Evolutionary conservation across 192 early-diverging fungal genomes (phyloP), one percentile per base, ranked within the genome.

Genomic region (Backusella mclennaniae): DNA sequence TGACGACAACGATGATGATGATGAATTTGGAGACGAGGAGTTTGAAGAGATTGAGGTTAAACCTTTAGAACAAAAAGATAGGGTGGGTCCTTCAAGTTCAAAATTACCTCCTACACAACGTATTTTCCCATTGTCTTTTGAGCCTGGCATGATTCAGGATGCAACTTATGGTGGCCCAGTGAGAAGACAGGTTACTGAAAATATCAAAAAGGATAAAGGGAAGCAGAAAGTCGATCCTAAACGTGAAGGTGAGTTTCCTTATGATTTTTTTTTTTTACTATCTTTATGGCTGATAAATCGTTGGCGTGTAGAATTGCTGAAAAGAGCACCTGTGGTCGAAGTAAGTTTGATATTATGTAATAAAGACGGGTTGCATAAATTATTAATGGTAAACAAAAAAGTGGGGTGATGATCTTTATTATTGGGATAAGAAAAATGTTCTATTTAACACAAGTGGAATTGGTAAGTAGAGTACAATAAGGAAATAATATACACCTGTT

Each of bases 381-480:
- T 31, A 31, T 31, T n/a, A 49, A n/a, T 29, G 9, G 26, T 63
- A 14, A 21, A 63, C 12, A 12, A 75, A 68, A 44, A 73, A 84
- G 23, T 93, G 88, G 82, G 92, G 88, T 9, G 84, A 89, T 0
- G 92, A 93, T 74, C 76, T 93, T 67, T 84, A 87, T 15, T 88
- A 92, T 35, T 93, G 92, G 92, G 88, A 89, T 42, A 82, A 88
- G 72, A 80, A 83, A 8, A 77, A 82, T 33, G 84, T 93, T 12
- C 83, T 80, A 46, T 88, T 89, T 75, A 92, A 93, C 56, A 88
- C 81, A 15, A 83, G 84, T 23, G 88, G 88, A 21, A 42, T 89
- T 59, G 70, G 79, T 85, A 71, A 79, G 84, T 12, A 19, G 15
- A 77, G 0, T 35, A 35, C 19, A 49, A 53, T 23, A 17, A 44